Base-by-base conservation (phyloP, 176 grass and related monocot genomes). In the Zizania latifolia region DNA sequence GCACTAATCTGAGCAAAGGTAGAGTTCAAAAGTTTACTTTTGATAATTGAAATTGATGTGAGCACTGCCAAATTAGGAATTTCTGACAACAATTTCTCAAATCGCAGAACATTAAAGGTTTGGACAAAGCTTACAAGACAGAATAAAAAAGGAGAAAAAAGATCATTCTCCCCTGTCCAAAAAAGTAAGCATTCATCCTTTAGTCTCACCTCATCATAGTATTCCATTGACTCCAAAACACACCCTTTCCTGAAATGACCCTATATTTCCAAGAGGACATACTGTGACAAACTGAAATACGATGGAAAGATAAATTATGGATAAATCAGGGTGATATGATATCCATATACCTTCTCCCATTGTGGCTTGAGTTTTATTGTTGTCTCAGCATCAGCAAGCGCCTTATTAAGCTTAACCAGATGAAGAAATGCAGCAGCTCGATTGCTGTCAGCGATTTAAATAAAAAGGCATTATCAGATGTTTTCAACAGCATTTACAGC, bases 241-340 rank as follows among this genome's bases (percentile, higher is more conserved):
- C 91, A 99, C 31, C 95, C 95, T 90, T 90, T 99, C 68, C 95
- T 88, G 63, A 99, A 99, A 85, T 99, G 81, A 62, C 91, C 95
- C 95, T 98, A 73, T 43, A 98, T 80, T 61, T 81, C 41, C 76
- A 79, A 88, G 24, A 57, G 23, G 40, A 44, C 62, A 89, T 26
- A 22, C 57, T 72, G 73, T 78, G 45, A 87, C 79, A 67, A 41
- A 3, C 58, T 75, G 38, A 87, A 82, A 66, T 60, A 16, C 58
- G 62, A 24, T 68, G 84, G n/a, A 6, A 70, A 39, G 45, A 50
- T 65, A 82, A 77, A 63, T 74, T 45, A 69, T 7, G 23, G 60
- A 19, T 66, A 64, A 87, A 72, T 59, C 8, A 35, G 48, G 59
- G 50, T 70, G 27, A 41, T 6, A 32, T 55, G 48, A 34, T 6